Evolutionary conservation across 352 stramenopile species (phyloP).

Genomic region (Aphanomyces invadans): DNA sequence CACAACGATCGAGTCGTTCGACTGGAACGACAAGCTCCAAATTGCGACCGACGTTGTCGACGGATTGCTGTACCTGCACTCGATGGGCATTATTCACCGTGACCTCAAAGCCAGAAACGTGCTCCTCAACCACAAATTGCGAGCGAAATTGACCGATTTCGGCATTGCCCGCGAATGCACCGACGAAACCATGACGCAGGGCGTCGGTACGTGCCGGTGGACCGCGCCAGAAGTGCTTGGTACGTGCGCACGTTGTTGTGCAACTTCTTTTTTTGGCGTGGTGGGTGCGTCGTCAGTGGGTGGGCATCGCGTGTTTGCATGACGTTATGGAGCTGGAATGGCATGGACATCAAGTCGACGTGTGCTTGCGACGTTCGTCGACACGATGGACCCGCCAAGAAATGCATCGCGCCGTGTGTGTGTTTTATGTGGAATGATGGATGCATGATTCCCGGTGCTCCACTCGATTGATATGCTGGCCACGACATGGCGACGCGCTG

Average conservation of each 20-base stretch:
- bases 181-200: slow-evolving; percentile 20
- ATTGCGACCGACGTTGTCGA: slow-evolving; percentile 31
- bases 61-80: slow-evolving; percentile 40
- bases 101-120: slow-evolving; percentile 36
- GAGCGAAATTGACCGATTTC: slow-evolving; percentile 34
- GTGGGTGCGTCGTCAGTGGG: too few species aligned
- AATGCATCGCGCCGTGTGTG: too few species aligned
- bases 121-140: slow-evolving; percentile 32
- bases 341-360: too few species aligned
- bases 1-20: slow-evolving; percentile 31
- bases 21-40: slow-evolving; percentile 49
- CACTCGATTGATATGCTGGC: too few species aligned
- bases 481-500: too few species aligned
- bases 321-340: too few species aligned
- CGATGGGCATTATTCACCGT: slow-evolving; percentile 42
- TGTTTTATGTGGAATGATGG: too few species aligned
- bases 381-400: too few species aligned
- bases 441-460: too few species aligned
- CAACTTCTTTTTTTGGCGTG: neutral
- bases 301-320: neutral
- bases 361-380: too few species aligned
- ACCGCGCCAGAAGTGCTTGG: slow-evolving; percentile 22
- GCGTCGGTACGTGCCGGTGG: slow-evolving; percentile 20
- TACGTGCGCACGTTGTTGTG: neutral
- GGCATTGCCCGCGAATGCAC: slow-evolving; percentile 16